These are phyloP conservation scores for Tremella mesenterica DNA, from an alignment of 768 basidiomycete genomes.

Conservation along the genomic window DNA sequence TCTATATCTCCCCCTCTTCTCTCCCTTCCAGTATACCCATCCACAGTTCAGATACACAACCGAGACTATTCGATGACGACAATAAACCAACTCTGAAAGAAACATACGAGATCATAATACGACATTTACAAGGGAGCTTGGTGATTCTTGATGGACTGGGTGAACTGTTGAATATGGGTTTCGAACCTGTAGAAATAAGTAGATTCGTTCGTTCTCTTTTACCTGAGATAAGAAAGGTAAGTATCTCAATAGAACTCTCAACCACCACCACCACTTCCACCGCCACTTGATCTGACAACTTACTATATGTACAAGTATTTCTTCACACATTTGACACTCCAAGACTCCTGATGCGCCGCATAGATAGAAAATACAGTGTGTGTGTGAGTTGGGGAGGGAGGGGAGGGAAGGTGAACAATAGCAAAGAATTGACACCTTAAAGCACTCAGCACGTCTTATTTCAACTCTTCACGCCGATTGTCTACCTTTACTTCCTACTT, in stretches of 20 bases:
- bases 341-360: too few species aligned
- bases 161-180: slow-evolving; percentile 30
- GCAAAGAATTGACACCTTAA: too few species aligned
- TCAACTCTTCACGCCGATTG: slow-evolving; percentile 36
- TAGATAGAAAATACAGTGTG: too few species aligned
- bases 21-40: slow-evolving; percentile 3
- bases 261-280: too few species aligned
- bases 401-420: too few species aligned
- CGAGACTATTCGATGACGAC: slow-evolving; percentile 19
- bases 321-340: too few species aligned
- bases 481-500: slow-evolving; percentile 17
- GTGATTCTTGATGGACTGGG: slow-evolving; percentile 36
- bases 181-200: slow-evolving; percentile 12
- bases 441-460: slow-evolving; percentile 3
- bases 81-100: slow-evolving; percentile 14
- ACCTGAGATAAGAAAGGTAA: slow-evolving; percentile 11
- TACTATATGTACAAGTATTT: too few species aligned
- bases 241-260: too few species aligned
- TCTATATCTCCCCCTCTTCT: slow-evolving; percentile 25
- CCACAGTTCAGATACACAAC: neutral
- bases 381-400: too few species aligned
- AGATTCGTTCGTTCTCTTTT: slow-evolving; percentile 30
- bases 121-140: slow-evolving; percentile 9
- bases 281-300: too few species aligned
- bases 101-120: slow-evolving; percentile 17